These are phyloP conservation scores for Cytidiella melzeri DNA, from an alignment of 768 basidiomycete species.

Conservation along the genomic window DNA sequence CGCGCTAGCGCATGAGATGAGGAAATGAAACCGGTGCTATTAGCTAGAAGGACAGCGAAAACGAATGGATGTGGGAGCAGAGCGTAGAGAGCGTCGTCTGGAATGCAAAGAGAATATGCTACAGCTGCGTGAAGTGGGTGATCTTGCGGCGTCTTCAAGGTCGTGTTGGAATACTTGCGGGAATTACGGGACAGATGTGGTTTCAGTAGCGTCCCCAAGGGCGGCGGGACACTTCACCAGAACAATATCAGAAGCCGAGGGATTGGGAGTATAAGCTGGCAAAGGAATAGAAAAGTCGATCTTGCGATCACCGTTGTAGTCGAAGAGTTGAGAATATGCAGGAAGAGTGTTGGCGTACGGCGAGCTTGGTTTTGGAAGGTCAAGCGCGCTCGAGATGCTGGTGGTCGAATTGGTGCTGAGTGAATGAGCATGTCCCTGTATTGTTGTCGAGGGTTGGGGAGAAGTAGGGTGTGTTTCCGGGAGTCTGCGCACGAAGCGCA, in stretches of 20 bases:
- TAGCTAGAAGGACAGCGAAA: too few species aligned
- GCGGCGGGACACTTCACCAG: background rate
- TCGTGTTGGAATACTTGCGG: background rate
- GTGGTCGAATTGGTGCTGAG: conserved; percentile 1
- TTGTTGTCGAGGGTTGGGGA: conserved; percentile 21
- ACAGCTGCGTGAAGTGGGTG: background rate
- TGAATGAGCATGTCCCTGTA: background rate
- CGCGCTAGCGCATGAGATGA: background rate
- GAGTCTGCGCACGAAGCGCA: conserved; percentile 18
- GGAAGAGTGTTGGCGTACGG: conserved; percentile 41
- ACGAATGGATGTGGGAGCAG: background rate
- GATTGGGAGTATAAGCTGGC: conserved; percentile 19
- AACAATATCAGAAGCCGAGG: background rate
- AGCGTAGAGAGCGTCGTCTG: too few species aligned
- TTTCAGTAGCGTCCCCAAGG: background rate
- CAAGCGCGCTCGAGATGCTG: conserved; percentile 46
- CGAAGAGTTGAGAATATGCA: conserved; percentile 73
- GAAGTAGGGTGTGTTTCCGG: conserved; percentile 5
- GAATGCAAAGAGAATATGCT: background rate
- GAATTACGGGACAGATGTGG: background rate
- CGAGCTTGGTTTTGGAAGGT: conserved; percentile 31
- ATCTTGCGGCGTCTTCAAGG: background rate
- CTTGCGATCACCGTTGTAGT: conserved; percentile 67
- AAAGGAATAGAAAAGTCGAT: conserved; percentile 62
- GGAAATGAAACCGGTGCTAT: too few species aligned